These are phyloP conservation scores for Urtica urens DNA, from an alignment of 306 rosid species.

Conservation along the genomic window DNA sequence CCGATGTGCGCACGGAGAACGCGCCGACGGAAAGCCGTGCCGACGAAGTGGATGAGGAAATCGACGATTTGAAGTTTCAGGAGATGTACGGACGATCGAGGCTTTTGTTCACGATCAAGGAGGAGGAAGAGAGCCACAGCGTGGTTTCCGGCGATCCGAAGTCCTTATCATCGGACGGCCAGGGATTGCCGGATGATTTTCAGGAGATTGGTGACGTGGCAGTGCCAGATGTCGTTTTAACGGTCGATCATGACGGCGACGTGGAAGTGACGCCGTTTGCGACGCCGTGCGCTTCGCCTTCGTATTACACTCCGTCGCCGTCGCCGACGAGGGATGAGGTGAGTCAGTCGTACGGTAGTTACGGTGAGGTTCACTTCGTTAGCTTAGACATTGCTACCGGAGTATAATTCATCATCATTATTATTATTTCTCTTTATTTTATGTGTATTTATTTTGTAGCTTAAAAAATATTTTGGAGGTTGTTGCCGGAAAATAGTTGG, in stretches of 20 bases:
- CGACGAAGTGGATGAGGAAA: constrained; percentile 30
- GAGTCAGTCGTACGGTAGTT: neutral
- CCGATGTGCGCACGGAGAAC: neutral
- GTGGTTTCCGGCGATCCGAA: constrained; percentile 30
- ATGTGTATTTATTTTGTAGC: neutral
- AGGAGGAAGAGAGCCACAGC: constrained; percentile 28
- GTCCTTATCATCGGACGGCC: constrained; percentile 7
- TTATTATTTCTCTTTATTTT: neutral
- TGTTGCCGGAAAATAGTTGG: neutral
- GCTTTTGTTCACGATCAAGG: constrained; percentile 32
- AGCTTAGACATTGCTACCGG: neutral
- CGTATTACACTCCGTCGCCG: constrained; percentile 30
- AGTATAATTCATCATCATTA: no score
- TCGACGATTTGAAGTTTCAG: constrained; percentile 30
- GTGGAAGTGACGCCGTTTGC: constrained; percentile 26
- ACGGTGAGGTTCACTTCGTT: neutral
- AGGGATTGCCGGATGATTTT: neutral
- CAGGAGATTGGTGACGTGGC: neutral
- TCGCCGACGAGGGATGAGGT: constrained; percentile 28
- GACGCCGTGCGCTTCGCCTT: constrained; percentile 41
- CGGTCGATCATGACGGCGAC: constrained; percentile 5
- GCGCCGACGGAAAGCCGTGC: constrained; percentile 1
- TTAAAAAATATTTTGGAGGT: neutral
- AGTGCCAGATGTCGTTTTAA: neutral
- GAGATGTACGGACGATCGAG: constrained; percentile 24